Conservation (phyloP, 169 alveolate genomes). For the Eimeria falciformis region DNA sequence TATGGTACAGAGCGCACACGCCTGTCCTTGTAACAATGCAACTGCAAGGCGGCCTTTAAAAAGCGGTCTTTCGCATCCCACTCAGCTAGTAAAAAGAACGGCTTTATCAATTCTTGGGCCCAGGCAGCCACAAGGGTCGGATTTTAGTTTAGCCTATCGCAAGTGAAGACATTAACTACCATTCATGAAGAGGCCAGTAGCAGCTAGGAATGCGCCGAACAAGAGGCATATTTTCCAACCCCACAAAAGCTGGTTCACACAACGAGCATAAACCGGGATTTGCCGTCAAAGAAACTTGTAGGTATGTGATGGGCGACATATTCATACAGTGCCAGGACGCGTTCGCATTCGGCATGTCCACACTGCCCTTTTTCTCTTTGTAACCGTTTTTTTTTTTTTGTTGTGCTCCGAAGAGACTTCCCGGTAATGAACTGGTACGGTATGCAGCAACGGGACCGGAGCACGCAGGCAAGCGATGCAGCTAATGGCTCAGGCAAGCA, state of each 20-base stretch:
- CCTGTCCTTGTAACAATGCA: neutral
- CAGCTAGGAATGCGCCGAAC: slow-evolving; percentile 48
- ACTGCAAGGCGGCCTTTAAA: neutral
- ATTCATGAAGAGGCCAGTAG: slow-evolving; percentile 15
- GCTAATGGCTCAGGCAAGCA: slow-evolving; percentile 34
- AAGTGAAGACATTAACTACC: neutral
- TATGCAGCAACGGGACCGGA: slow-evolving; percentile 53
- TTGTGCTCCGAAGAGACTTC: neutral
- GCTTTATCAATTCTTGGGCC: neutral
- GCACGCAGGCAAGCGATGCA: slow-evolving; percentile 22
- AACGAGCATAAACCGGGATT: slow-evolving; percentile 38
- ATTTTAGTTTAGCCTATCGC: neutral
- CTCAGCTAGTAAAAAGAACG: neutral
- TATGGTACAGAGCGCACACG: neutral
- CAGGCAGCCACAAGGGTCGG: neutral
- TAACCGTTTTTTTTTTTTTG: neutral
- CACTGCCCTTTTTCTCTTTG: slow-evolving; percentile 16
- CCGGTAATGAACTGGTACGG: slow-evolving; percentile 55
- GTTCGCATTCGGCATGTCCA: slow-evolving; percentile 55
- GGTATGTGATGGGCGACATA: slow-evolving; percentile 59
- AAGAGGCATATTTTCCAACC: slow-evolving; percentile 35
- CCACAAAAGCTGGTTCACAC: slow-evolving; percentile 52
- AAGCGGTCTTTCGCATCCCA: neutral
- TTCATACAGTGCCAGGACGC: slow-evolving; percentile 58
- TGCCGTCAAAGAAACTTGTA: neutral